Percentiles rank a stretch among this genome's conserved stretches.
phyloP scores from a whole-genome alignment of 1,284 basidiomycete genomes.

The Taiwanofungus camphoratus region DNA sequence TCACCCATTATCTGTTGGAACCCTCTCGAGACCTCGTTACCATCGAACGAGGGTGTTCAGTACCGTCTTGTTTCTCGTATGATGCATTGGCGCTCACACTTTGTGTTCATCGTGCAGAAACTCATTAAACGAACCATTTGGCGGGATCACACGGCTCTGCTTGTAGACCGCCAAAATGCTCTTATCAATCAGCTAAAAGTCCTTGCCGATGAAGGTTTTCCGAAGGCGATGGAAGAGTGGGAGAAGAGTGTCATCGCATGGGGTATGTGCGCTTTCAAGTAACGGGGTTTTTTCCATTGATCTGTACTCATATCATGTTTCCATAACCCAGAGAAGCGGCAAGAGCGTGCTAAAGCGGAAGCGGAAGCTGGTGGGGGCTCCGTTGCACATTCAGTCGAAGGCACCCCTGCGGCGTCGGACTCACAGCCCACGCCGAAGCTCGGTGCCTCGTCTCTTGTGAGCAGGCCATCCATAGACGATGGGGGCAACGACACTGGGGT shows the following conservation, averaged over 20 bases:
- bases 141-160: constrained; percentile 56
- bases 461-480: constrained; percentile 19
- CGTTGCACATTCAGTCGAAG: constrained; percentile 30
- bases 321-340: constrained; percentile 56
- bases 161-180: constrained; percentile 58
- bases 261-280: constrained; percentile 47
- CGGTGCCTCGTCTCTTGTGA: constrained; percentile 14
- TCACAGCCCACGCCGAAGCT: constrained; percentile 20
- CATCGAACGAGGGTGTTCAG: too few species aligned
- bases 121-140: constrained; percentile 78
- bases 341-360: constrained; percentile 41
- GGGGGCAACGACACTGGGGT: constrained; percentile 18
- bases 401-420: constrained; percentile 26
- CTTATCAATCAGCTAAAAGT: constrained; percentile 53
- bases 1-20: constrained; percentile 1
- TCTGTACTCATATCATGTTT: too few species aligned
- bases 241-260: constrained; percentile 58
- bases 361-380: constrained; percentile 22
- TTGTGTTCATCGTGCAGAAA: constrained; percentile 44
- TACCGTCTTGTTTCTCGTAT: background rate
- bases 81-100: background rate
- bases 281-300: constrained; percentile 3
- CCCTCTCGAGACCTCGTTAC: background rate
- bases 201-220: constrained; percentile 58
- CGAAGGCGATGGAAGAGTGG: constrained; percentile 68